These are phyloP conservation scores for Pisolithus sp. DNA, from an alignment of 768 basidiomycete genomes.

Conservation along the genomic window DNA sequence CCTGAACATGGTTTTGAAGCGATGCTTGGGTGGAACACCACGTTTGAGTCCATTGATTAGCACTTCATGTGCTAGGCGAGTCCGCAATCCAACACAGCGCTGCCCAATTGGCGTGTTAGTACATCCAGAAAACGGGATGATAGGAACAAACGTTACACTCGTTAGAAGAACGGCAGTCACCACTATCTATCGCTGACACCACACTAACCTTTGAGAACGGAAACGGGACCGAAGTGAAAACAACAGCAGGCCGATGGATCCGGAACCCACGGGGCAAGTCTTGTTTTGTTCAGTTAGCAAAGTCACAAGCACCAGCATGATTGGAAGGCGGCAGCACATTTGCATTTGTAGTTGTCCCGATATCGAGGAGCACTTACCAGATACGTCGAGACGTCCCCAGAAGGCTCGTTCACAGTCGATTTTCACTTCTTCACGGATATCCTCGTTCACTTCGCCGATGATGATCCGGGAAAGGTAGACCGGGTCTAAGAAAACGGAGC, in stretches of 20 bases:
- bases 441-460: constrained; percentile 60
- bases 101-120: constrained; percentile 20
- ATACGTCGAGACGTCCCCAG: constrained; percentile 45
- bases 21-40: constrained; percentile 68
- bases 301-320: no score
- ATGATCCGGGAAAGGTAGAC: constrained; percentile 62
- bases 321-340: neutral
- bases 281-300: constrained; percentile 13
- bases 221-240: constrained; percentile 58
- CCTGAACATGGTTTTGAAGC: constrained; percentile 58
- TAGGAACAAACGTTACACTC: constrained; percentile 46
- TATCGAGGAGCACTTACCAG: constrained; percentile 28
- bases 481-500: constrained; percentile 47
- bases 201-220: constrained; percentile 43
- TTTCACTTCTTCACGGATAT: constrained; percentile 34
- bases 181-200: constrained; percentile 13
- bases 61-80: constrained; percentile 47
- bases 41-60: constrained; percentile 76
- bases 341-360: neutral
- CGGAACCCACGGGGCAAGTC: constrained; percentile 44
- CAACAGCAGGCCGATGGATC: constrained; percentile 44
- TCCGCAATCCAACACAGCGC: constrained; percentile 70
- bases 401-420: constrained; percentile 69
- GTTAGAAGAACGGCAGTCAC: constrained; percentile 46
- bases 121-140: neutral